Conservation (phyloP, 805 yeast genomes). For the Pichia cabralensis region DNA sequence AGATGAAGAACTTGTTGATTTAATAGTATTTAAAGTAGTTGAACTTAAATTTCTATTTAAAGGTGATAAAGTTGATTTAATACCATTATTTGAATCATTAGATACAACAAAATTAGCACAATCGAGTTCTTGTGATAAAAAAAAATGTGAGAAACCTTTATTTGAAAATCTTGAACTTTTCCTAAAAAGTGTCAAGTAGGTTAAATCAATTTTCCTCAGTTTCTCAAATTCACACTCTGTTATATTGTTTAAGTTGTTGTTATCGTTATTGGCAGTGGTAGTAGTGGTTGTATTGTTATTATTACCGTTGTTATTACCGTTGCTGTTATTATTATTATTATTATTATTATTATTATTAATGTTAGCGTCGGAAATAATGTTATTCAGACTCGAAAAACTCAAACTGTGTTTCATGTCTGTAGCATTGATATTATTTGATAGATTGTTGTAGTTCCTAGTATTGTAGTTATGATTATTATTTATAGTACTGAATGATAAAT, state of each 20-base stretch:
- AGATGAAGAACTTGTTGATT: background rate
- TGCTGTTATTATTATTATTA: background rate
- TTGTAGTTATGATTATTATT: too few species aligned
- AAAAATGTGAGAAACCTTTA: conserved; percentile 39
- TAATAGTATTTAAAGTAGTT: background rate
- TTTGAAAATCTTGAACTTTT: conserved; percentile 36
- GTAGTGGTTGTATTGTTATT: background rate
- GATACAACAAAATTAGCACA: conserved; percentile 8
- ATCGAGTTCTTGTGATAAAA: conserved; percentile 56
- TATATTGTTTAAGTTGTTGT: background rate
- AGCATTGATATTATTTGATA: too few species aligned
- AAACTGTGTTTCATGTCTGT: too few species aligned
- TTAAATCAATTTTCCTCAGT: conserved; percentile 32
- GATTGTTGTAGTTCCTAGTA: too few species aligned
- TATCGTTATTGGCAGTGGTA: too few species aligned
- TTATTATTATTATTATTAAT: background rate
- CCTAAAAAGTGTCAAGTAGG: conserved; percentile 40
- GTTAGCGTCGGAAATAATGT: too few species aligned
- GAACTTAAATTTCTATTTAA: background rate
- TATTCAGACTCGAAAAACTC: too few species aligned
- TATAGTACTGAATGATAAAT: too few species aligned
- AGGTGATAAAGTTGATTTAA: background rate
- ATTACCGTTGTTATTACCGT: background rate
- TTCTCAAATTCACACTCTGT: conserved; percentile 3
- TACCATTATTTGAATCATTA: conserved; percentile 1